phyloP scores from a whole-genome alignment of 805 yeast species.

The Wickerhamiella lipophila region DNA sequence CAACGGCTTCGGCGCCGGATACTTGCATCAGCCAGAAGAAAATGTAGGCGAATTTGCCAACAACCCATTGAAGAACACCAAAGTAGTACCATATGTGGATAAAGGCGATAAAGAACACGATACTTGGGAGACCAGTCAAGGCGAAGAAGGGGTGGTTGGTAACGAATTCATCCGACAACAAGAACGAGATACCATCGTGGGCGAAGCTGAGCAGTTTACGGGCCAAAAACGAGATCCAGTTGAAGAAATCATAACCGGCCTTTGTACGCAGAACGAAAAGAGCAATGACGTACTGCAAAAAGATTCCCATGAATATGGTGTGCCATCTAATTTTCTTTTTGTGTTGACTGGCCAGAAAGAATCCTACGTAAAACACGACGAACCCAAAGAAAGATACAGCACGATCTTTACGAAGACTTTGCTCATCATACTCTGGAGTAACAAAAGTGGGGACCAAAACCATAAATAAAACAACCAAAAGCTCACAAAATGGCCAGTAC shows the following conservation, averaged over 20 bases:
- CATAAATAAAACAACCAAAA: conserved; percentile 34
- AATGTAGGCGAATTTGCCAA: conserved; percentile 43
- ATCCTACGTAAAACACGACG: conserved; percentile 34
- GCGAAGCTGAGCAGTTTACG: conserved; percentile 46
- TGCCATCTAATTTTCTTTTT: conserved; percentile 40
- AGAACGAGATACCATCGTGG: conserved; percentile 48
- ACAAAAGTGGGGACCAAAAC: conserved; percentile 45
- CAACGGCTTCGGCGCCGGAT: conserved; percentile 53
- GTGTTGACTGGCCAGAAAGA: conserved; percentile 37
- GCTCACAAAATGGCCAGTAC: conserved; percentile 36
- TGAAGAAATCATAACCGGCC: conserved; percentile 49
- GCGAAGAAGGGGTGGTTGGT: conserved; percentile 37
- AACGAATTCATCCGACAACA: conserved; percentile 33
- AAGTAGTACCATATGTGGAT: conserved; percentile 48
- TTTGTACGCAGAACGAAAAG: conserved; percentile 48
- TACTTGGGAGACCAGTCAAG: conserved; percentile 49
- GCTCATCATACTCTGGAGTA: conserved; percentile 34
- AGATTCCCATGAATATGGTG: conserved; percentile 46
- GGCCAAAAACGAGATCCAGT: conserved; percentile 46
- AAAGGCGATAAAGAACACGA: conserved; percentile 50
- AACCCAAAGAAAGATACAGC: conserved; percentile 47
- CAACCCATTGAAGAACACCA: conserved; percentile 48
- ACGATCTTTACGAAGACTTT: conserved; percentile 39
- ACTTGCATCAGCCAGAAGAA: conserved; percentile 49
- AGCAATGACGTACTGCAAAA: conserved; percentile 48